phyloP scores from a whole-genome alignment of 1,284 basidiomycete genomes.

The Malassezia cuniculi region DNA sequence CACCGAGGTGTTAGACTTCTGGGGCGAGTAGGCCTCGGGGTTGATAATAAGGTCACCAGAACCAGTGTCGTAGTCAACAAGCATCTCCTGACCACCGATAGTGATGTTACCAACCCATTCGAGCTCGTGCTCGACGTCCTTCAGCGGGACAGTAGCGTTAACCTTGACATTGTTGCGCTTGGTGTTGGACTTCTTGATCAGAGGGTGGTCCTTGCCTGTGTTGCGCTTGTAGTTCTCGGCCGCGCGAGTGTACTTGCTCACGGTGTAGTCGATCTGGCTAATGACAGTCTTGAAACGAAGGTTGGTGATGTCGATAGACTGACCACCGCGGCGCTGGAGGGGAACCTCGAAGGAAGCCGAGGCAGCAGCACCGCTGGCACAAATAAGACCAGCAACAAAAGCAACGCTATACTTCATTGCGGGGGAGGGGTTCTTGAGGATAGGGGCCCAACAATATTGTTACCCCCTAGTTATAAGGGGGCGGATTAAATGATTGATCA shows the following conservation, averaged over 20 bases:
- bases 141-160: constrained; percentile 24
- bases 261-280: no score
- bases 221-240: constrained; percentile 23
- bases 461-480: no score
- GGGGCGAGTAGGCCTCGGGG: constrained; percentile 23
- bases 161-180: neutral
- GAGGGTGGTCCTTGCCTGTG: constrained; percentile 27
- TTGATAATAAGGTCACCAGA: constrained; percentile 35
- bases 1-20: constrained; percentile 18
- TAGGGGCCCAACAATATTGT: no score
- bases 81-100: constrained; percentile 26
- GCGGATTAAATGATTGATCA: no score
- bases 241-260: constrained; percentile 3
- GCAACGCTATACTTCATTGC: no score
- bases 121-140: constrained; percentile 18
- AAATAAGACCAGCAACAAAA: no score
- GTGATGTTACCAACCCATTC: constrained; percentile 35
- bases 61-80: constrained; percentile 40
- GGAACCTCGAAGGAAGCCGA: no score
- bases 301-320: no score
- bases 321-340: no score
- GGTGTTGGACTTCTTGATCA: constrained; percentile 11
- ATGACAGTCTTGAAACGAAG: no score
- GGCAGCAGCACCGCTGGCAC: no score
- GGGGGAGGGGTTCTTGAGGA: no score